Evolutionary conservation across 331 rosid species (phyloP), one percentile per base, ranked within the genome.

Genomic region (Prunus yedoensis): DNA sequence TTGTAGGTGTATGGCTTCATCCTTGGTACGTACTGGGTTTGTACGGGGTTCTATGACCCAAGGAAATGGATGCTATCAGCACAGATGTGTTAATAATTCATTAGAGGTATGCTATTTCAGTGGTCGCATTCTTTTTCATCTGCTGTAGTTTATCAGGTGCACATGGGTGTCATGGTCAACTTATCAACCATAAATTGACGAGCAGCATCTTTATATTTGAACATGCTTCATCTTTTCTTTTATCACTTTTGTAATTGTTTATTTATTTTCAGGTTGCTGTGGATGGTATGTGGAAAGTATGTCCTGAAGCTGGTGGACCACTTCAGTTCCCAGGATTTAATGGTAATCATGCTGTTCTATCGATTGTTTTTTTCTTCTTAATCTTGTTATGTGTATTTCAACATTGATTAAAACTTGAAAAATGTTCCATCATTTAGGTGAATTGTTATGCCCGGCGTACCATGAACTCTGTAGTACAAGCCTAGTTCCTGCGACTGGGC

Each of bases 31-130:
- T 70, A 89, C 93, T 71, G 98, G 99, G 58, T 95, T 92, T 82
- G 93, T 95, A 54, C 78, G 99, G 71, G 99, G 99, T 28, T 92
- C 98, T 25, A 73, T 82, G 89, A 89, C 94, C 83, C 99, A 95
- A 86, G 99, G 96, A 76, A 95, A 95, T 86, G 99, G 99, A 66
- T 95, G 98, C 86, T 95, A 95, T 88, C 98, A 92, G 86, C 98
- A 95, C 81, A 82, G 94, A 75, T 95, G 99, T 74, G 79, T 83
- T 66, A 92, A 89, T 75, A 92, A 83, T 74, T 84, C 93, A 53
- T 85, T 95, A 65, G 97, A 92, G 97, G 99, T 95, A 80, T 76
- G 61, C 14, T 74, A 69, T 80, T 70, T 75, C 68, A 53, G 57
- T 80, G 54, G 45, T 49, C 68, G 4, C 38, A 3, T 66, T 69